phyloP scores from a whole-genome alignment of 495 filamentous ascomycete genomes.

The Talaromyces proteolyticus region DNA sequence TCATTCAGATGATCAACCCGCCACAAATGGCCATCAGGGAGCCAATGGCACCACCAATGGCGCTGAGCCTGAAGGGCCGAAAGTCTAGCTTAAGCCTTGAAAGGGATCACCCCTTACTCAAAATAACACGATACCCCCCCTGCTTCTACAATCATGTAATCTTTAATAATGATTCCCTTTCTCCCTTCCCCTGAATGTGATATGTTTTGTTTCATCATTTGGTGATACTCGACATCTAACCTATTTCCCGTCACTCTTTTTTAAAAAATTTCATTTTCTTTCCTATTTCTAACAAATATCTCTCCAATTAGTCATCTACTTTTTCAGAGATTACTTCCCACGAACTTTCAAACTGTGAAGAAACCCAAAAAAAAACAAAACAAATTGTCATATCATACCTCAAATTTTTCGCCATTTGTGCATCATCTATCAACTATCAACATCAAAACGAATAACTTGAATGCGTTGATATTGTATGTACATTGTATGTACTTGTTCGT shows the following conservation, averaged over 20 bases:
- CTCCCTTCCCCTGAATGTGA: background rate
- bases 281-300: background rate
- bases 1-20: slow-evolving; percentile 4
- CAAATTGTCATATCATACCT: too few species aligned
- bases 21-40: background rate
- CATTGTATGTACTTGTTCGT: too few species aligned
- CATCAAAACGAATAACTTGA: too few species aligned
- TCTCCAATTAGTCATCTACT: slow-evolving; percentile 6
- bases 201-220: background rate
- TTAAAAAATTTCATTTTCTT: background rate
- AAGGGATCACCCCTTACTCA: too few species aligned
- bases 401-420: background rate
- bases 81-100: background rate
- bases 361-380: too few species aligned
- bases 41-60: slow-evolving; percentile 1
- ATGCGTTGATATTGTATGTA: too few species aligned
- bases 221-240: too few species aligned
- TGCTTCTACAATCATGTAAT: background rate
- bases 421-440: too few species aligned
- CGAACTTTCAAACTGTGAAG: background rate
- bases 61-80: background rate
- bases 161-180: background rate
- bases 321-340: slow-evolving; percentile 7
- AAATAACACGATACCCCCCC: background rate
- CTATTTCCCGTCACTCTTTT: slow-evolving; percentile 4